Conservation (phyloP, 768 basidiomycete species). For the Amyloporia xantha region DNA sequence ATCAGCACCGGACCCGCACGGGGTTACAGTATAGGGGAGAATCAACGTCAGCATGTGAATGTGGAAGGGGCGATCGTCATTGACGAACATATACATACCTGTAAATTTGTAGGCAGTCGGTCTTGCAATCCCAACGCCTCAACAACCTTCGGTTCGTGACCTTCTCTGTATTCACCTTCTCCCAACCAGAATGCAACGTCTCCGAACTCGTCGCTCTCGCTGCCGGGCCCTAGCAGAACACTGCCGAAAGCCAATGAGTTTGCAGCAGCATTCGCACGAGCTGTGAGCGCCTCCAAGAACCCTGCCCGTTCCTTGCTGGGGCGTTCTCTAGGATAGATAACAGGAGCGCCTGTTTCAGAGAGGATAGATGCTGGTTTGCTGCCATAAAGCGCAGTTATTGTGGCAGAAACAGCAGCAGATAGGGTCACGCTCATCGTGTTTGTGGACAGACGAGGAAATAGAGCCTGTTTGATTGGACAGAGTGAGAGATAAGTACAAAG, state of each 20-base stretch:
- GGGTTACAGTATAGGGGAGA: neutral
- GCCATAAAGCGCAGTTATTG: neutral
- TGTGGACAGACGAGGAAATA: neutral
- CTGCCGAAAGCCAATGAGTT: slow-evolving; percentile 39
- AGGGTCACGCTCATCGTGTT: neutral
- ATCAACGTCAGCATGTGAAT: neutral
- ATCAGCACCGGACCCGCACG: neutral
- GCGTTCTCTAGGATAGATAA: neutral
- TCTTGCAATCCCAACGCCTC: slow-evolving; percentile 24
- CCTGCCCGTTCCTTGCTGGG: neutral
- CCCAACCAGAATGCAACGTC: slow-evolving; percentile 52
- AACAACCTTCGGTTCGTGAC: slow-evolving; percentile 28
- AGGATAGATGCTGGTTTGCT: neutral
- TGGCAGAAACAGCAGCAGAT: neutral
- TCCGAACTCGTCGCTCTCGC: slow-evolving; percentile 51
- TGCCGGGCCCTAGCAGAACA: slow-evolving; percentile 44
- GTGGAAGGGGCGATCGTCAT: neutral
- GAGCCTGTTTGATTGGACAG: neutral
- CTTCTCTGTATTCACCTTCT: slow-evolving; percentile 27
- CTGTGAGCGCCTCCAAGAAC: slow-evolving; percentile 31
- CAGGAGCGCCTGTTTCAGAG: neutral
- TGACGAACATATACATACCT: too few relatives aligned
- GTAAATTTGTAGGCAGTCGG: neutral
- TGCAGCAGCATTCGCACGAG: slow-evolving; percentile 34
- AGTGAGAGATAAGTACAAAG: neutral